Base-by-base conservation (phyloP, 2,329 filamentous ascomycete species). In the Fusarium longipes region DNA sequence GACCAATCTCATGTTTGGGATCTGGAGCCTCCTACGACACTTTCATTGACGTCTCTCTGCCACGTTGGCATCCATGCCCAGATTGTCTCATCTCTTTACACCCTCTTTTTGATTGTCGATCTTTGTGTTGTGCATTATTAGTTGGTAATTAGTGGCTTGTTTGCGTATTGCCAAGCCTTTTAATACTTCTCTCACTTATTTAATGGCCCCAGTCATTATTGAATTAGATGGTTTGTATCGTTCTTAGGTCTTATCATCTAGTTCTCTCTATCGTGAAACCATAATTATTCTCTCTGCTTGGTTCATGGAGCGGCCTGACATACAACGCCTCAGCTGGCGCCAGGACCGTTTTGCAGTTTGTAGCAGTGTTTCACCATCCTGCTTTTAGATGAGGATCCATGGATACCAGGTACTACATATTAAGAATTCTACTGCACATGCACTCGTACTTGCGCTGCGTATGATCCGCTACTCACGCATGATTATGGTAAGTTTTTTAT, bases 331-430 rank as follows among this genome's bases (percentile, higher is more conserved):
- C 47, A 53, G 65, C 65, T 67, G 65, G 53, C 60, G 67, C 64
- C 32, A 43, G 36, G 17, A 42, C 54, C 27, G 48, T 58, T 55
- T 48, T 38, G 65, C 48, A 60, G 36, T 40, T n/a, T 24, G 70
- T 54, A 65, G 70, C 67, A 39, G 65, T 69, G 68, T 65, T 52
- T 66, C 51, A 68, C 50, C 43, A 39, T 61, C 6, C 4, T n/a
- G 51, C 36, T 72, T 72, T 70, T 72, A 72, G 69, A 65, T 72
- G 50, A 38, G 65, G 52, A 50, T 35, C 32, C 38, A 51, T n/a
- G n/a, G n/a, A n/a, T n/a, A n/a, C n/a, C n/a, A n/a, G n/a, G n/a
- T n/a, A n/a, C n/a, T n/a, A 27, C 27, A 27, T 27, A 6, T 27
- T 63, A 51, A 47, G 51, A 68, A 35, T 39, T 49, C 44, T 52